phyloP scores from a whole-genome alignment of 2,329 filamentous ascomycete genomes.

The Fusarium buxicola region DNA sequence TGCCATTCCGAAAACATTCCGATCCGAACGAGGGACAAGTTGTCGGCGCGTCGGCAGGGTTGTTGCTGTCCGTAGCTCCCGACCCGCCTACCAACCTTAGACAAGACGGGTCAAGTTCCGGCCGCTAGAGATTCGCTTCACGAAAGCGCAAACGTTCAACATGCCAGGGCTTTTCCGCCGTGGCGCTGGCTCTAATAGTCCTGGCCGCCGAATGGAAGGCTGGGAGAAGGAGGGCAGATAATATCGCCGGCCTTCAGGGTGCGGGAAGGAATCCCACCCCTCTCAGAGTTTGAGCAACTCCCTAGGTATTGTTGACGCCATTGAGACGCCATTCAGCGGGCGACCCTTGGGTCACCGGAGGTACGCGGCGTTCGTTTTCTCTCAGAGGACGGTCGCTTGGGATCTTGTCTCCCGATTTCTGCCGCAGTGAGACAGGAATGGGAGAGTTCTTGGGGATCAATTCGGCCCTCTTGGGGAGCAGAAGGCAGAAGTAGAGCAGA shows the following conservation, averaged over 20 bases:
- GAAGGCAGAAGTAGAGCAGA: constrained; percentile 17
- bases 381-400: not conserved
- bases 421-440: constrained; percentile 26
- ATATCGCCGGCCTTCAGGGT: constrained; percentile 28
- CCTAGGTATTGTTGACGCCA: constrained; percentile 36
- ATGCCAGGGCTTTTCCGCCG: constrained; percentile 15
- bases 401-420: constrained; percentile 2
- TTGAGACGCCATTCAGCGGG: constrained; percentile 30
- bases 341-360: constrained; percentile 9
- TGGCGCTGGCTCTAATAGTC: constrained; percentile 8
- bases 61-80: not conserved
- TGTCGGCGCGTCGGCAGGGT: constrained; percentile 2
- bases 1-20: constrained; percentile 1
- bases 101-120: constrained; percentile 4
- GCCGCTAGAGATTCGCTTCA: constrained; percentile 6
- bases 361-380: constrained; percentile 2
- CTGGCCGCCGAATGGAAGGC: constrained; percentile 27
- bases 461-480: constrained; percentile 10
- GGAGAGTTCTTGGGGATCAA: constrained; percentile 11
- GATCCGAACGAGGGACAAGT: not conserved
- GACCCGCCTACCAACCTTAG: constrained; percentile 4
- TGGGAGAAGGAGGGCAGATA: constrained; percentile 28
- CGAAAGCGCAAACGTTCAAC: constrained; percentile 12
- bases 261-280: constrained; percentile 35
- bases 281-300: constrained; percentile 32